Evolutionary conservation across 163 green algal genomes (phyloP).

Genomic region (Scenedesmus sp.): DNA sequence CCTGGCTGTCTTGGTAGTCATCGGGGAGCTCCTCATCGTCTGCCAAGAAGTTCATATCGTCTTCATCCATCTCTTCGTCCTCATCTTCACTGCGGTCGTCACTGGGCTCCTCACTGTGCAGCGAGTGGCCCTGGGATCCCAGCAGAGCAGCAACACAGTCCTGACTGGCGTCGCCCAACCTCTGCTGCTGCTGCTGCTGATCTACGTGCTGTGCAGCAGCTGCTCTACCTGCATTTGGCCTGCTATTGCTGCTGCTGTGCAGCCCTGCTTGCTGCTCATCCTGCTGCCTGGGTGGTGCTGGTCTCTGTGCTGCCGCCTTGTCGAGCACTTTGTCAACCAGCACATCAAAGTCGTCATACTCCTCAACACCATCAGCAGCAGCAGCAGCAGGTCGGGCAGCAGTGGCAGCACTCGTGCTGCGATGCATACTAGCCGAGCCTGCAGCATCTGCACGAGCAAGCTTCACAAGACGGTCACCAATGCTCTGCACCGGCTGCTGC

Average conservation of each 20-base stretch:
- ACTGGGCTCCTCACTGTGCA: not conserved
- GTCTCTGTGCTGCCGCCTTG: not conserved
- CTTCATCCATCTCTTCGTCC: not conserved
- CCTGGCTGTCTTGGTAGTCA: not conserved
- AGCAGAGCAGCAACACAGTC: not conserved
- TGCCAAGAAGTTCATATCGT: not conserved
- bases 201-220: not conserved
- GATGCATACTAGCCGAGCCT: not conserved
- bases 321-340: not conserved
- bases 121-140: not conserved
- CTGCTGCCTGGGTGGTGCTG: not conserved
- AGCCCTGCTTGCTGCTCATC: not conserved
- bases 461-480: too few species aligned
- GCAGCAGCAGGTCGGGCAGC: conserved; percentile 17
- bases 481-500: not conserved
- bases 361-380: not conserved
- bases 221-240: not conserved
- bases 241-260: not conserved
- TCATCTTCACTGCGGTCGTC: conserved; percentile 7
- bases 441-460: not conserved
- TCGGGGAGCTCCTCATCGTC: not conserved
- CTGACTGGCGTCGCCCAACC: not conserved
- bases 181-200: not conserved
- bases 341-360: not conserved
- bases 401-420: not conserved